Conservation (phyloP, 768 basidiomycete species). For the Crepidotus variabilis region DNA sequence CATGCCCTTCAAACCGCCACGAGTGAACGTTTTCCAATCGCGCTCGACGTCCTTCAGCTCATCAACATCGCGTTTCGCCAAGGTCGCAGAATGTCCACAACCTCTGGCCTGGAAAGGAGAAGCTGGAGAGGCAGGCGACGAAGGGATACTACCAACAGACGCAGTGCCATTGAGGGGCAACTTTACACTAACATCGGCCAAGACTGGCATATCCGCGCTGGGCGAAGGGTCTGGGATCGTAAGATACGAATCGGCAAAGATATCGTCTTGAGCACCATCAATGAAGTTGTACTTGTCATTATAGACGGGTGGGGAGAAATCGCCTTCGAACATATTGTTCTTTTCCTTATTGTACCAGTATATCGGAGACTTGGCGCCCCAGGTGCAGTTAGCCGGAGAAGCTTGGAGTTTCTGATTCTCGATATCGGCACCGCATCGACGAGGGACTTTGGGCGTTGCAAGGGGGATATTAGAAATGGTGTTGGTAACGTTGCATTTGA, state of each 20-base stretch:
- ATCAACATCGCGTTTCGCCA: neutral
- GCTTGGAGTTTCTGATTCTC: conserved; percentile 37
- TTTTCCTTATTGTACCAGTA: conserved; percentile 65
- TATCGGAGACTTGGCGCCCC: conserved; percentile 65
- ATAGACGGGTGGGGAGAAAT: conserved; percentile 61
- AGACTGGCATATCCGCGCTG: conserved; percentile 29
- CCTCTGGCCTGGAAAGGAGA: neutral
- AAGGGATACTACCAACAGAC: neutral
- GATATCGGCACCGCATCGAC: conserved; percentile 62
- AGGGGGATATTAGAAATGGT: conserved; percentile 49
- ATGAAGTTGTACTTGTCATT: conserved; percentile 65
- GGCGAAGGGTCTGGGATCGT: conserved; percentile 43
- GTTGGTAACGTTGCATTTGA: conserved; percentile 59
- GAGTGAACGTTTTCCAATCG: neutral
- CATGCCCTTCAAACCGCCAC: neutral
- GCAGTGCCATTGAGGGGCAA: neutral
- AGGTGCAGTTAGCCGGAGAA: conserved; percentile 63
- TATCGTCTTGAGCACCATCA: conserved; percentile 72
- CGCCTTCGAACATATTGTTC: conserved; percentile 70
- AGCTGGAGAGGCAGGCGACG: neutral
- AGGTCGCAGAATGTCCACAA: neutral
- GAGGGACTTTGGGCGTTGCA: conserved; percentile 54
- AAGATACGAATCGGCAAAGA: conserved; percentile 58
- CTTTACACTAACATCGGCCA: conserved; percentile 17
- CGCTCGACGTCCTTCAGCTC: neutral